Evolutionary conservation across 352 stramenopile species (phyloP), one percentile per base, ranked within the genome.

Genomic region (Blastocystis sp.): DNA sequence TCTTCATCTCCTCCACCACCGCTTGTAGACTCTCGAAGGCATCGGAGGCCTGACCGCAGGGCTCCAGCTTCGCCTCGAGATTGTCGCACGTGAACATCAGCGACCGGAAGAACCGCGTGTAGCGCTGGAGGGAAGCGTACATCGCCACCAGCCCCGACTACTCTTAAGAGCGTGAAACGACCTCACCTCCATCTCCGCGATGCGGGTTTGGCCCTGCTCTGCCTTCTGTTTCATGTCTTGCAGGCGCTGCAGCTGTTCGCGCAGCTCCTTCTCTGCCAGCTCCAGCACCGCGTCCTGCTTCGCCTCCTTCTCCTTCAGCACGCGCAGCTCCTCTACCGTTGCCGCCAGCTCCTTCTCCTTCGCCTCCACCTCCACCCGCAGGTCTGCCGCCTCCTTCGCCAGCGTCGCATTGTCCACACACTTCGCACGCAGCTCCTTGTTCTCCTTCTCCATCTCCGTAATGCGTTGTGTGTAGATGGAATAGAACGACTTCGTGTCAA

Each of bases 381-480:
- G 28, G 7, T 69, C 66, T 54, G 3, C 11, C 28, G 21, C 40
- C 6, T 38, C 65, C 0, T 6, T 40, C 19, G 40, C 14, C 57
- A 54, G 57, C 28, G 17, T 0, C 48, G 48, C 48, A 7, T 57
- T 14, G 48, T 11, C 42, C 54, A 43, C 48, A 1, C 24, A 42
- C 1, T 48, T 45, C 24, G 1, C 60, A 19, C 34, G 61, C 40
- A 84, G 40, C 42, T 19, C 21, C 9, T 70, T 52, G 3, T 69
- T 28, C 66, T 84, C 57, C 38, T 69, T 63, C 34, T 84, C 74
- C 45, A 84, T 17, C 60, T 84, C 21, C 11, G 17, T 38, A 28
- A 84, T 57, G 40, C 60, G 74, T 3, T 2, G 10, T 21, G 65
- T 21, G 11, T 62, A 40, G 19, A 84, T 28, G 24, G 57, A 45